Percentiles rank a stretch among this genome's conserved stretches.
Evolutionary conservation across 163 green algal genomes (phyloP).

Genomic region (Scenedesmus sp.): DNA sequence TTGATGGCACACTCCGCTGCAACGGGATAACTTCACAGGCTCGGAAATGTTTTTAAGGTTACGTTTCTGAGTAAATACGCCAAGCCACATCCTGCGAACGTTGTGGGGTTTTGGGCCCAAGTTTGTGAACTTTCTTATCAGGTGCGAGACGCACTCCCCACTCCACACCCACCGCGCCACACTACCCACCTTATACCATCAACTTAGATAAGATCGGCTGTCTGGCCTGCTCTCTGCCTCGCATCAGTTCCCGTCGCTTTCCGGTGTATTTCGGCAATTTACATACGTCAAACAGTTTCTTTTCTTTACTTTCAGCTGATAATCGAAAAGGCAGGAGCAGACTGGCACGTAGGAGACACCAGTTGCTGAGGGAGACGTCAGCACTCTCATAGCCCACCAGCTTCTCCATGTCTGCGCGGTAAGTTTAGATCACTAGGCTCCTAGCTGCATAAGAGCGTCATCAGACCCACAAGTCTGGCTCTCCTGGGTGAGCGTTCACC

Average conservation of each 20-base stretch:
- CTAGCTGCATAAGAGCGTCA: neutral
- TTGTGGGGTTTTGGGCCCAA: neutral
- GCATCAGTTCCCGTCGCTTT: too few relatives aligned
- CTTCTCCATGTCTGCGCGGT: neutral
- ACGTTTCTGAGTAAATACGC: too few relatives aligned
- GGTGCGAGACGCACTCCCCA: neutral
- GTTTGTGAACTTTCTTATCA: neutral
- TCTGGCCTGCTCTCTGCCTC: neutral
- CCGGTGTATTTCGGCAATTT: too few relatives aligned
- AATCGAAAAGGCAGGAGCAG: neutral
- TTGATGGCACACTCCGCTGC: too few relatives aligned
- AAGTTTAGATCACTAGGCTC: neutral
- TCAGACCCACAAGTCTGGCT: neutral
- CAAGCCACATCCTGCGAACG: neutral
- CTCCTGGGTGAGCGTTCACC: neutral
- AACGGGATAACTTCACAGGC: too few relatives aligned
- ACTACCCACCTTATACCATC: neutral
- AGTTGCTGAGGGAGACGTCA: neutral
- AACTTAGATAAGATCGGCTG: neutral
- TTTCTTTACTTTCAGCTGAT: too few relatives aligned
- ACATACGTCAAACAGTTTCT: too few relatives aligned
- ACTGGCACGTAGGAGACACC: neutral
- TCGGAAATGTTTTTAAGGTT: too few relatives aligned
- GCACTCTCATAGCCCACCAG: neutral
- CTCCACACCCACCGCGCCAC: neutral